Conservation (phyloP, 495 filamentous ascomycete genomes). For the Penicillium cataractarum region DNA sequence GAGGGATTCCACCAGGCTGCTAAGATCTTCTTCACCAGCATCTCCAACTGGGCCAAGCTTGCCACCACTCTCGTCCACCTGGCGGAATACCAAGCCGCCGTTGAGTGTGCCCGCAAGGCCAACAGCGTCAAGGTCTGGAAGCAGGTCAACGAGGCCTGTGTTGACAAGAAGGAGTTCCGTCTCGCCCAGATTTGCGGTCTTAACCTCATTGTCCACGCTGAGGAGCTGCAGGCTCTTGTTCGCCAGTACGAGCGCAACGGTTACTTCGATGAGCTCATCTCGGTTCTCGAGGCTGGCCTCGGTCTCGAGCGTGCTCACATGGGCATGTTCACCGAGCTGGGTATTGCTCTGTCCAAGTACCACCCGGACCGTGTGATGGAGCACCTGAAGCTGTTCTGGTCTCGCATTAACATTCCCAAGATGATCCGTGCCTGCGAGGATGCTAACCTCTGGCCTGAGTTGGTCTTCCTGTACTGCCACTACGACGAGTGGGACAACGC, state of each 20-base stretch:
- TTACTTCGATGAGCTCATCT: conserved; percentile 98
- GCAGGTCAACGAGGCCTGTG: conserved; percentile 96
- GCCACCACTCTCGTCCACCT: conserved; percentile 96
- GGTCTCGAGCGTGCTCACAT: conserved; percentile 89
- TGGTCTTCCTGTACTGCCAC: conserved; percentile 98
- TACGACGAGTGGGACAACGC: conserved; percentile 99
- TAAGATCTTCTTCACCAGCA: conserved; percentile 98
- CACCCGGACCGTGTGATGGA: conserved; percentile 98
- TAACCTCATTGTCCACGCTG: conserved; percentile 97
- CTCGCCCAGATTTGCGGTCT: conserved; percentile 99
- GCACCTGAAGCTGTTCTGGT: conserved; percentile 99
- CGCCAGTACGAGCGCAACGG: conserved; percentile 96
- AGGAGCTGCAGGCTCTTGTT: conserved; percentile 91
- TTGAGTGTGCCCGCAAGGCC: conserved; percentile 97
- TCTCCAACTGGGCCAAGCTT: conserved; percentile 99
- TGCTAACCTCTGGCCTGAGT: conserved; percentile 94
- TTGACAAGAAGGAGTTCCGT: conserved; percentile 98
- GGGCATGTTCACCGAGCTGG: conserved; percentile 97
- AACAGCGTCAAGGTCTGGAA: conserved; percentile 99
- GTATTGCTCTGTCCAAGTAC: conserved; percentile 94
- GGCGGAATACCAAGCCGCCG: conserved; percentile 95
- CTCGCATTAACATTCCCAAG: conserved; percentile 97
- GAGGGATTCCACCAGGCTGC: conserved; percentile 95
- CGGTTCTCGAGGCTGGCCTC: conserved; percentile 91
- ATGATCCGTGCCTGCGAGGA: conserved; percentile 95